Evolutionary conservation across 306 rosid genomes (phyloP), one percentile per base, ranked within the genome.

Genomic region (Begonia peltatifolia): DNA sequence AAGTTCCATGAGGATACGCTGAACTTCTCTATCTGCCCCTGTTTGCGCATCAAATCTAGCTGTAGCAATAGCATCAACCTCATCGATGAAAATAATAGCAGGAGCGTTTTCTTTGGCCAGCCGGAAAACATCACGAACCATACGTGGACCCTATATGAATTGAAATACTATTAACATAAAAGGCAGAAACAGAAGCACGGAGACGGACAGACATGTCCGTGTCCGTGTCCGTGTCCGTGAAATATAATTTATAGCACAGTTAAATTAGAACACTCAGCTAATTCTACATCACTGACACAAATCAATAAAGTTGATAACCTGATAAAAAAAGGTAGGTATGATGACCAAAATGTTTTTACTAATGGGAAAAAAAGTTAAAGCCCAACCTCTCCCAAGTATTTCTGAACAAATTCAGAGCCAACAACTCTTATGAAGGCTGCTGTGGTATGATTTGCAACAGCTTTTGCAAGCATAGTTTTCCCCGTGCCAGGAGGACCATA

Each of bases 401-500:
- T 92, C 67, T 92, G 99, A 59, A 92, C 99, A 41, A 92, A 89
- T 64, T 92, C 99, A 72, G 96, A 86, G 58, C 99, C 99, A 75
- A 92, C 87, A 47, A 92, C 99, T 64, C 99, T 86, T 12, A 92
- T 92, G 63, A 92, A 92, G 52, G 96, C 87, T 17, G 99, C 99
- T 79, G 87, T 96, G 13, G 99, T 92, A 70, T 96, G 75, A 61
- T 92, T 92, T 25, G 99, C 99, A 55, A 92, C 99, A 73, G 96
- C 99, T 73, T 96, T 78, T 22, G 99, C 99, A 42, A 92, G 56
- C 70, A 87, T 96, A n/a, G 99, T 92, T 70, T 92, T 92, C 30
- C 99, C 99, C 2, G 99, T 92, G 62, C 99, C 99, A 3, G 99
- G 99, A 41, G 99, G 96, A 50, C 99, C 99, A 63, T 92, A 92